Evolutionary conservation across 345 rosid species (phyloP), one percentile per base, ranked within the genome.

Genomic region (Kandelia obovata): DNA sequence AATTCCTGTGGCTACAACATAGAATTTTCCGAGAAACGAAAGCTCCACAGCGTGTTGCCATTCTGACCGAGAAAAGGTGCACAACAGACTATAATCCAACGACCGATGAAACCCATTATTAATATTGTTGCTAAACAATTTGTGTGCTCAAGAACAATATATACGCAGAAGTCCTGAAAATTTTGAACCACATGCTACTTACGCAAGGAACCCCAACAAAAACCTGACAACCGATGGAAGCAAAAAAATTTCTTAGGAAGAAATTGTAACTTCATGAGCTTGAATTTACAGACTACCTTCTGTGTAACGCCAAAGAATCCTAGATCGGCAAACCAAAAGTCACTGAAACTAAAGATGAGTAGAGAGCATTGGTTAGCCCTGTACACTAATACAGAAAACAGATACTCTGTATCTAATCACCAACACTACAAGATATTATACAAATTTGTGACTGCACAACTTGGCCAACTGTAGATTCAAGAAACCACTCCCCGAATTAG

Each of bases 251-350:
- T 65, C 58, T 61, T 59, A 26, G 43, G 61, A 76, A 63, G 77
- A 62, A 68, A 75, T 68, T 66, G 52, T 52, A 73, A 70, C 71
- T 77, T 71, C 60, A 71, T 52, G 21, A 73, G 67, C 77, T 65
- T 72, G 79, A 77, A 77, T 78, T 78, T 78, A 80, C 86, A 85
- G 74, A 71, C 67, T 64, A 68, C 61, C 68, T 71, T 68, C 19
- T 64, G 71, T 68, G 53, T 67, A 72, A 69, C 66, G 62, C 63
- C 78, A 77, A 85, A 70, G 81, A 82, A 82, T 83, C 78, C 85
- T 77, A 68, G 79, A 82, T 81, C 79, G 66, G 80, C 80, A 60
- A 66, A 69, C 71, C 43, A 57, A 51, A 53, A 15, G 68, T 53
- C 39, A 52, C 68, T 8, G 58, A 65, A 62, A 67, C 79, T 66